Base-by-base conservation (phyloP, 108 stramenopile species). In the Mediolabrus comicus region DNA sequence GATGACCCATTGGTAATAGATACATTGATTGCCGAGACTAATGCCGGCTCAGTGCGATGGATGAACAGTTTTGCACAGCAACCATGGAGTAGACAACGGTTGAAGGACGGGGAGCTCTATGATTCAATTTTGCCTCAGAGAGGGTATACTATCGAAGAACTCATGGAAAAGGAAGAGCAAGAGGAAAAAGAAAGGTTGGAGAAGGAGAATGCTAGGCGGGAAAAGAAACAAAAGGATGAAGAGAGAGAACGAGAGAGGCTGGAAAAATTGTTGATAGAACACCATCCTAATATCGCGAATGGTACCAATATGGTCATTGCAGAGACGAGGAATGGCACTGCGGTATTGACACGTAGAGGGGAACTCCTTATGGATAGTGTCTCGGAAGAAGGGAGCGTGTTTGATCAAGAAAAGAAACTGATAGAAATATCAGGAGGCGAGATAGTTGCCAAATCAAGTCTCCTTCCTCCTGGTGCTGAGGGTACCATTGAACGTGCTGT, bases 1-100 rank as follows among this genome's bases (percentile, higher is more conserved):
- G 91, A 95, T 59, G 94, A 95, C 73, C 94, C 94, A n/a, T 59
- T 95, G 32, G 81, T 81, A 19, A 88, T 95, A 51, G 94, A 95
- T 75, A 95, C 94, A 0, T 62, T 95, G 55, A 90, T 95, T 59
- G 94, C 94, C 27, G 94, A 95, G 72, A 87, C 94, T 5, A 95
- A 95, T 62, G 86, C 90, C 4, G 94, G 94, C 2, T 86, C 83
- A 7, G 78, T 90, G 4, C 75, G 94, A 65, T 92, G 91, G 94
- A 68, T 95, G 71, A 83, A 88, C 59, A 84, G 83, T 33, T 88
- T 95, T 64, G 85, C 86, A 41, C 75, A 90, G 73, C 74, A 84
- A 60, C 94, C 94, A 8, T 81, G 84, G 71, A 77, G 77, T 27
- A 71, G 65, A 3, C 83, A 90, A 41, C 43, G 68, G 8, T 17